phyloP scores from a whole-genome alignment of 2,329 filamentous ascomycete genomes.

The Aspergillus unguis region DNA sequence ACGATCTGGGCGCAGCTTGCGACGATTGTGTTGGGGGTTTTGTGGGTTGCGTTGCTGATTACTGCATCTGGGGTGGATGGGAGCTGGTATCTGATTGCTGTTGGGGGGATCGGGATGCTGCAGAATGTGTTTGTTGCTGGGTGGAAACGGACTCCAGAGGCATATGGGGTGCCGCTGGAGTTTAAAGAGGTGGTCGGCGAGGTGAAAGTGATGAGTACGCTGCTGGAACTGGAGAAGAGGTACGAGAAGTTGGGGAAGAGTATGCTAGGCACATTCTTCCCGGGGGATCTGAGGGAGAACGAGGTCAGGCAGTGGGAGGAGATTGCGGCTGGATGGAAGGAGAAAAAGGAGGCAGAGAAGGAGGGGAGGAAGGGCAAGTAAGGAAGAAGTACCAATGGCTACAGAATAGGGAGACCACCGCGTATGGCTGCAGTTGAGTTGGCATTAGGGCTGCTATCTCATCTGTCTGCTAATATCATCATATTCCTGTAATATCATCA shows the following conservation, averaged over 20 bases:
- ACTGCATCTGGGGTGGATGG: conserved; percentile 36
- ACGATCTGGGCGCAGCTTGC: conserved; percentile 17
- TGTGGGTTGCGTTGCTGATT: conserved; percentile 45
- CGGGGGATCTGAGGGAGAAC: conserved; percentile 16
- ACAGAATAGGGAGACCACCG: no score
- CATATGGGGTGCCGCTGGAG: conserved; percentile 17
- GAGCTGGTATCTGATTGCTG: conserved; percentile 42
- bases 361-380: background rate
- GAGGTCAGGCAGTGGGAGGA: conserved; percentile 15
- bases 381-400: background rate
- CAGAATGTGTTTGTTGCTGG: conserved; percentile 41
- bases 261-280: conserved; percentile 33
- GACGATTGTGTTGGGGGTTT: conserved; percentile 25
- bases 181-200: conserved; percentile 26
- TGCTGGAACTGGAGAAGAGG: conserved; percentile 29
- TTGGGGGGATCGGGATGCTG: conserved; percentile 39
- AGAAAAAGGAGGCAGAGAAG: background rate
- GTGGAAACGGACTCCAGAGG: conserved; percentile 8
- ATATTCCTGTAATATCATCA: no score
- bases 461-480: no score
- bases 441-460: no score
- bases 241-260: conserved; percentile 31
- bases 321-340: conserved; percentile 3
- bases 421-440: no score
- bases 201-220: conserved; percentile 32